Evolutionary conservation across 768 basidiomycete genomes (phyloP), one percentile per base, ranked within the genome.

Genomic region (Termitomyces sp.): DNA sequence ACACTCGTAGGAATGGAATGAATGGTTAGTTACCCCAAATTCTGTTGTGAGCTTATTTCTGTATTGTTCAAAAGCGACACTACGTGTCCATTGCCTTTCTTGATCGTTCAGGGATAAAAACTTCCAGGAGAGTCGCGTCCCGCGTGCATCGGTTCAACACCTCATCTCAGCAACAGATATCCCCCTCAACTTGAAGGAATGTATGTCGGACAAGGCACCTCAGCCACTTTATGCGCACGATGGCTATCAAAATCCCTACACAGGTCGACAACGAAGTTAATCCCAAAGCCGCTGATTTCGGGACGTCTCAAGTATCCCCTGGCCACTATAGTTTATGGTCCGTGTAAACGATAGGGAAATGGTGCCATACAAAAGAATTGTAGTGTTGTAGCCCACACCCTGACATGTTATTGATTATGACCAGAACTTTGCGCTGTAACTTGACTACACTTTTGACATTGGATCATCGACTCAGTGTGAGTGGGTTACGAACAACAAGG

Each of bases 71-170:
- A 25, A 16, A 5, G 7, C 25, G 32, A 42, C 50, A 35, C 50
- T 39, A 27, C 11, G 25, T 23, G 31, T 33, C 22, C 27, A 15
- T n/a, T 20, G 16, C 25, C 40, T 54, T 41, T 56, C 38, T 12
- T 20, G 42, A 11, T 54, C 32, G 35, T 32, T 33, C 65, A 61
- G 64, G 63, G 36, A 63, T 65, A 51, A 64, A 60, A 36, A 61
- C 60, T 41, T 62, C 59, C 44, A 62, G 58, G 62, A 67, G n/a
- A n/a, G n/a, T 67, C 50, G 59, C 60, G 36, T 57, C 64, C 53
- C 59, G 59, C 22, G 58, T 60, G 29, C 61, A 63, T 63, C 57
- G 58, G 42, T 53, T 54, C 20, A 56, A 25, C 33, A 35, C 15
- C 23, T 44, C 50, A 33, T 40, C 52, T 18, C 45, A 50, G 23